A percentile compares a stretch with the other conserved stretches of the same genome.
phyloP scores from a whole-genome alignment of 305 asterid genomes.

The Fraxinus velutina region DNA sequence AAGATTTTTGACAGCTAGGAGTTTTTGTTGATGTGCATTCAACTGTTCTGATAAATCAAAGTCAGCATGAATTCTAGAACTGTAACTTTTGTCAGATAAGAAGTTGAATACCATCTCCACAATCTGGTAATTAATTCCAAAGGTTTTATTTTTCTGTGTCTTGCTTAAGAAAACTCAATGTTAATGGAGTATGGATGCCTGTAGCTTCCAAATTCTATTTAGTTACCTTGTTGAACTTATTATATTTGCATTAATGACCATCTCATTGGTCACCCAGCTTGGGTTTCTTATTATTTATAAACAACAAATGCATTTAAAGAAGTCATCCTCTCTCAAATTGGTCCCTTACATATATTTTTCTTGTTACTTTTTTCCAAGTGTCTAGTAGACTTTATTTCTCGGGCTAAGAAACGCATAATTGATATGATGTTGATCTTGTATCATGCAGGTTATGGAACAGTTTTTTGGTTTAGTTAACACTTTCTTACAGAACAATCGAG shows the following conservation, averaged over 20 bases:
- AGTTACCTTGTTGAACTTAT: slow-evolving; percentile 4
- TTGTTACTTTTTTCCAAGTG: slow-evolving; percentile 4
- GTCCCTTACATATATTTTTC: background rate
- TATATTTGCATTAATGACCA: slow-evolving; percentile 5
- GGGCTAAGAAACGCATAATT: background rate
- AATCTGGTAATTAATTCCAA: background rate
- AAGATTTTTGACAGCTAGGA: slow-evolving; percentile 9
- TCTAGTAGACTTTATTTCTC: background rate
- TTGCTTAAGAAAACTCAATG: background rate
- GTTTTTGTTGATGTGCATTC: slow-evolving; percentile 8
- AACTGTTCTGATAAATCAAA: background rate
- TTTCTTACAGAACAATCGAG: slow-evolving; percentile 89
- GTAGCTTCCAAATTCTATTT: slow-evolving; percentile 9
- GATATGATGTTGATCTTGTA: slow-evolving; percentile 14
- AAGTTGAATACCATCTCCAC: slow-evolving; percentile 1
- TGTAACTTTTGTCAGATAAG: background rate
- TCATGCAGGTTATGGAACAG: slow-evolving; percentile 92
- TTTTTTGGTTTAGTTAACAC: slow-evolving; percentile 90
- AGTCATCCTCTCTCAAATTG: slow-evolving; percentile 5
- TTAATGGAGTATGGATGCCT: background rate
- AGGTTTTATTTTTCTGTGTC: slow-evolving; percentile 15
- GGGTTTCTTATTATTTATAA: slow-evolving; percentile 11
- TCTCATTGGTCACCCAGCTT: slow-evolving; percentile 1
- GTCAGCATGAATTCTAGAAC: slow-evolving; percentile 13
- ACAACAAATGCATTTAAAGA: background rate